Base-by-base conservation (phyloP, 164 flowering plant species). In the Buxus sempervirens region DNA sequence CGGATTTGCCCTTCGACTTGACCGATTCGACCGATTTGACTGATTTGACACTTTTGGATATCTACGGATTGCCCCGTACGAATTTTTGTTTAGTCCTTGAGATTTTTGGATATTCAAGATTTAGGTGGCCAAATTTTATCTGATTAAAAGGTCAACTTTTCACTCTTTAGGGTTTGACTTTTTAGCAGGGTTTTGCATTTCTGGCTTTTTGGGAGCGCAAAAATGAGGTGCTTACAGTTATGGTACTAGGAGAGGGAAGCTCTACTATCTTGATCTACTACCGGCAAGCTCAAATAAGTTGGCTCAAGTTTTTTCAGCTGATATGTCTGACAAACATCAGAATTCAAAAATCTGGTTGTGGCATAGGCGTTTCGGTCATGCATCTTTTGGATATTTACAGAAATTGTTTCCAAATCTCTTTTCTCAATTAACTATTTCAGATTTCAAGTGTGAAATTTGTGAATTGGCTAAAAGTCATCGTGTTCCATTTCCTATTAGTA, bases 161-260 rank as follows among this genome's bases (percentile, higher is more conserved):
- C n/a, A n/a, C n/a, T n/a, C n/a, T n/a, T n/a, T n/a, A n/a, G n/a
- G n/a, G n/a, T n/a, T n/a, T n/a, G n/a, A n/a, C n/a, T n/a, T n/a
- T n/a, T n/a, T n/a, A n/a, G n/a, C n/a, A n/a, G n/a, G n/a, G n/a
- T n/a, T n/a, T n/a, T n/a, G n/a, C n/a, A n/a, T n/a, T n/a, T n/a
- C n/a, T n/a, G n/a, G n/a, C n/a, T n/a, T n/a, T n/a, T n/a, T n/a
- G n/a, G n/a, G n/a, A n/a, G n/a, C n/a, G n/a, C n/a, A n/a, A n/a
- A n/a, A n/a, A n/a, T n/a, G n/a, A n/a, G n/a, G n/a, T n/a, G n/a
- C n/a, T n/a, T n/a, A n/a, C n/a, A n/a, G 71, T 73, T 73, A 19
- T 70, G 72, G 69, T 73, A 25, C 54, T 73, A 77, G 57, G 26
- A n/a, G 59, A 57, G 77, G 65, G 27, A 74, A 57, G 63, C 54